phyloP scores from a whole-genome alignment of 768 basidiomycete genomes.

The Crassisporium funariophilum region DNA sequence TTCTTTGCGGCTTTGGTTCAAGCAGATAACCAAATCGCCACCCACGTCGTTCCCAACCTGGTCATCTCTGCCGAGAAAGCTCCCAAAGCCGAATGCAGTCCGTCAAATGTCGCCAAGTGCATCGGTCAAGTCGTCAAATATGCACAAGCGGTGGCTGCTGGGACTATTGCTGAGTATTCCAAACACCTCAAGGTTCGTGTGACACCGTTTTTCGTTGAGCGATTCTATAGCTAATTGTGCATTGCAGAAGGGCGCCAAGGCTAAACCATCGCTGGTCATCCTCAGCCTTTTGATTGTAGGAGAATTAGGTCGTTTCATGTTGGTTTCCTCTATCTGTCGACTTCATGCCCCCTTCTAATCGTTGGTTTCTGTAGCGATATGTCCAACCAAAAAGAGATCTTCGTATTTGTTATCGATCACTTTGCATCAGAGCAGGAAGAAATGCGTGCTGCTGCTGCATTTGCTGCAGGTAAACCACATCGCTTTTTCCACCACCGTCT shows the following conservation, averaged over 20 bases:
- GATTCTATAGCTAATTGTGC: slow-evolving; percentile 1
- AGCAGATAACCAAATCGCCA: slow-evolving; percentile 82
- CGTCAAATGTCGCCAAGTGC: slow-evolving; percentile 80
- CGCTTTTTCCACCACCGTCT: not conserved
- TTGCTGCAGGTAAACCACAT: slow-evolving; percentile 73
- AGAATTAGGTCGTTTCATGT: slow-evolving; percentile 93
- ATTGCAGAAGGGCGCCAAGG: slow-evolving; percentile 54
- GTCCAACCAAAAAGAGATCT: slow-evolving; percentile 78
- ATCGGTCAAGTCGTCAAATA: slow-evolving; percentile 81
- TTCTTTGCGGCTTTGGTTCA: slow-evolving; percentile 85
- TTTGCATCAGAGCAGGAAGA: slow-evolving; percentile 85
- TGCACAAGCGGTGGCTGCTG: slow-evolving; percentile 71
- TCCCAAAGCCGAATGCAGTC: slow-evolving; percentile 54
- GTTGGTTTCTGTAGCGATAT: slow-evolving; percentile 67
- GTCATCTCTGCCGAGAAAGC: slow-evolving; percentile 68
- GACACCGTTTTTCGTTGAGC: not conserved
- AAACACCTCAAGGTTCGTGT: slow-evolving; percentile 72
- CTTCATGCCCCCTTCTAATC: slow-evolving; percentile 4
- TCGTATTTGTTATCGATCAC: slow-evolving; percentile 69
- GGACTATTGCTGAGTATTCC: slow-evolving; percentile 82
- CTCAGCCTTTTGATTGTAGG: slow-evolving; percentile 89
- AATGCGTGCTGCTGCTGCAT: slow-evolving; percentile 87
- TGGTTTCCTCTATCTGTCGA: slow-evolving; percentile 3
- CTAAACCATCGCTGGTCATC: slow-evolving; percentile 67
- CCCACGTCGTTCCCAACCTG: slow-evolving; percentile 78